phyloP scores from a whole-genome alignment of 108 stramenopile species.

The Hondaea fermentalgiana region DNA sequence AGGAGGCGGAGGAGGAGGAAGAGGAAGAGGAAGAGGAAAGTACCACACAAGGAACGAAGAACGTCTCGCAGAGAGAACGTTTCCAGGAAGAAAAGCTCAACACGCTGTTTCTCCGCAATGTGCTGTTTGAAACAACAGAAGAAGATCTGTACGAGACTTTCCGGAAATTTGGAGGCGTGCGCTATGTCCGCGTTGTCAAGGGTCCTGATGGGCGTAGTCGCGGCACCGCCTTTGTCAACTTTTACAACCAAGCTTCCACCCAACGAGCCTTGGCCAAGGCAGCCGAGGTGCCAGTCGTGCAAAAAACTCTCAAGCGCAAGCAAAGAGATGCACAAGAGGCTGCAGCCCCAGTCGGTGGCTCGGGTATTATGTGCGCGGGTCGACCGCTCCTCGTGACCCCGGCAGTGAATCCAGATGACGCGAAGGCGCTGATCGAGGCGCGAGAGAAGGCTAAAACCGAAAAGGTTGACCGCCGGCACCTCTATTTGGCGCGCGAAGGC shows the following conservation, averaged over 20 bases:
- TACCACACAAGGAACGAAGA: conserved; percentile 25
- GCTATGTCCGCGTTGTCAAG: conserved; percentile 73
- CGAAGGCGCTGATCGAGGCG: background rate
- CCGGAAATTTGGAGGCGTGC: conserved; percentile 66
- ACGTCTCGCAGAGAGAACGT: background rate
- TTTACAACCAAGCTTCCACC: conserved; percentile 32
- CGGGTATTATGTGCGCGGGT: conserved; percentile 61
- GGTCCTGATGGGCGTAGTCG: conserved; percentile 64
- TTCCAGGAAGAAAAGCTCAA: conserved; percentile 41
- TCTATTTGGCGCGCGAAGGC: conserved; percentile 80
- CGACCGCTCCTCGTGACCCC: conserved; percentile 29
- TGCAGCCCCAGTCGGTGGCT: conserved; percentile 65
- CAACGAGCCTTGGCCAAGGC: background rate
- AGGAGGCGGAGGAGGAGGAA: conserved; percentile 27
- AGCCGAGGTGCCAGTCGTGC: background rate
- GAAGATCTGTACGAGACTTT: conserved; percentile 72
- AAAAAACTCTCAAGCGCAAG: conserved; percentile 54
- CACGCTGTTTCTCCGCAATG: conserved; percentile 82
- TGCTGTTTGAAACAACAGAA: conserved; percentile 84
- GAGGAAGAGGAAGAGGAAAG: conserved; percentile 24
- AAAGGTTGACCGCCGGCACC: conserved; percentile 72
- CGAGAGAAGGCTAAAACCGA: conserved; percentile 50
- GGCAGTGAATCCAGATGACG: conserved; percentile 8
- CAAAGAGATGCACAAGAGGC: conserved; percentile 49
- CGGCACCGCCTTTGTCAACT: conserved; percentile 82